Evolutionary conservation across 495 filamentous ascomycete species (phyloP).

Genomic region (Xylaria palmicola): DNA sequence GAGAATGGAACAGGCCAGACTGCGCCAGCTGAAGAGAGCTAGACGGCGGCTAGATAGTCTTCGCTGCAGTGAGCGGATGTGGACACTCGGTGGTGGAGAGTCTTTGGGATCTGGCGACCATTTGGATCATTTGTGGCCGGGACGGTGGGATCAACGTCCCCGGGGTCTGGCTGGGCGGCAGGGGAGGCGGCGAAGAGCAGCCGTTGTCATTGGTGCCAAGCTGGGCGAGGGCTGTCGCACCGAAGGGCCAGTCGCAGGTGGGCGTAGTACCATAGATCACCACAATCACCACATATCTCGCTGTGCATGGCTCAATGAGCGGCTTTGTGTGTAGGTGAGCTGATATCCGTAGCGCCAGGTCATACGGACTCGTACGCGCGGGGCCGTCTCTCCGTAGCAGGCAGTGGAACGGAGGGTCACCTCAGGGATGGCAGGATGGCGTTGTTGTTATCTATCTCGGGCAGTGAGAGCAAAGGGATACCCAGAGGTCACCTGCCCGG

Average conservation of each 20-base stretch:
- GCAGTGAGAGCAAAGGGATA: not conserved
- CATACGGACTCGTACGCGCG: slow-evolving; percentile 7
- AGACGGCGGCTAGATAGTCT: not conserved
- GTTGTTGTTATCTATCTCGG: not conserved
- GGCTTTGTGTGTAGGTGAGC: not conserved
- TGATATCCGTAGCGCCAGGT: slow-evolving; percentile 4
- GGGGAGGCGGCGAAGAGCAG: not conserved
- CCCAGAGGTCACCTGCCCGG: no score
- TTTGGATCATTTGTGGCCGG: slow-evolving; percentile 5
- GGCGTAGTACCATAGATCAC: no score
- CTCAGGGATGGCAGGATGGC: not conserved
- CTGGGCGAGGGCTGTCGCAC: not conserved
- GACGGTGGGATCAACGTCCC: not conserved
- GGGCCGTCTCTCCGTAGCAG: not conserved
- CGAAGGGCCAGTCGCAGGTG: slow-evolving; percentile 2
- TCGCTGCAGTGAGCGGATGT: slow-evolving; percentile 1
- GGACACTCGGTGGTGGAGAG: slow-evolving; percentile 13
- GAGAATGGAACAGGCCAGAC: slow-evolving; percentile 8
- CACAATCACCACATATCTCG: no score
- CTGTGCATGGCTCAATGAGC: no score
- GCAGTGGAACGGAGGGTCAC: not conserved
- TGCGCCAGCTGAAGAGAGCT: not conserved
- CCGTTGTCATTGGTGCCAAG: slow-evolving; percentile 6
- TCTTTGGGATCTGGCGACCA: slow-evolving; percentile 10
- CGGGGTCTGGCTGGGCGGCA: slow-evolving; percentile 9